Evolutionary conservation across 2,329 filamentous ascomycete genomes (phyloP), one percentile per base, ranked within the genome.

Genomic region (Ceratocystis diversiconidia): DNA sequence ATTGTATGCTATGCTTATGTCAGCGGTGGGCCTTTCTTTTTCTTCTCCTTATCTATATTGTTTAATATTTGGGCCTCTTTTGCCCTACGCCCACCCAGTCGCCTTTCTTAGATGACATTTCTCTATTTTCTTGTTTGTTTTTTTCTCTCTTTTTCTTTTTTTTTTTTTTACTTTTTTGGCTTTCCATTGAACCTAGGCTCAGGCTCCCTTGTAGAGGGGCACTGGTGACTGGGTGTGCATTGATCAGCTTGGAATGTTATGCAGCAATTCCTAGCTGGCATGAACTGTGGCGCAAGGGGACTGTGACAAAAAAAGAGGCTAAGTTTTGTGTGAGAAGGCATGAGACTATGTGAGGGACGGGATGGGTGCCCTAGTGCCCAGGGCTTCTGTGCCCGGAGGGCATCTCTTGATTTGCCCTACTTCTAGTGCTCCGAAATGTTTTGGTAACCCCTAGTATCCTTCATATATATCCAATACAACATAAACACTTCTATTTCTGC

Each of bases 1-100:
- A 59, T 59, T 30, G 52, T 36, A 59, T 59, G 52, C 52, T 59
- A 59, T 59, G 52, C 52, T 59, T 32, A 59, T 36, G 52, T 59
- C 52, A 59, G 52, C 52, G 52, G 52, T 28, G 52, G 28, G 52
- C 28, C 52, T 36, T 59, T 43, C 59, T 10, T 61, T 22, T 61
- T 44, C 17, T 22, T 44, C 30, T 43, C 25, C 10, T 19, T 61
- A 19, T 6, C 8, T 61, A 43, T 61, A 59, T 32, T 30, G 52
- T 59, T 59, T 59, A 59, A 59, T 59, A 25, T 1, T 28, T 8
- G 52, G 52, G 22, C 12, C 25, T 32, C 10, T 15, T 32, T 19
- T 50, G 46, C 5, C 46, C 6, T n/a, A 1, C n/a, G 17, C 19
- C 5, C 46, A n/a, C 44, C 12, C 4, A 19, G 44, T 19, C 36